These are phyloP conservation scores for Gossypium australe DNA, from an alignment of 345 rosid genomes.

Conservation along the genomic window DNA sequence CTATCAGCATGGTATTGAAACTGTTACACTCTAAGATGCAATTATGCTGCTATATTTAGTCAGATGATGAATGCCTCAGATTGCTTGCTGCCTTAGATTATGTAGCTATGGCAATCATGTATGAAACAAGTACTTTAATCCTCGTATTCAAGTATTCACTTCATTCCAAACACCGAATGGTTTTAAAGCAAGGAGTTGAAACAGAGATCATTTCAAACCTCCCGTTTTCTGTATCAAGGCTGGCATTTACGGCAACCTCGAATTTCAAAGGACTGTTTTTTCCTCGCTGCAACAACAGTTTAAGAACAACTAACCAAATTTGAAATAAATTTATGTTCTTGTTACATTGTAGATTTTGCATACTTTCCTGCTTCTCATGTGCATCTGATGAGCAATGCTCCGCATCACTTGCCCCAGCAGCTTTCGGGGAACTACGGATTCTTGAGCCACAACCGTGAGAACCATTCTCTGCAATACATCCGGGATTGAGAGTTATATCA, in stretches of 20 bases:
- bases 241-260: slow-evolving; percentile 29
- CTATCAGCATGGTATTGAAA: too few species aligned
- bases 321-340: slow-evolving; percentile 21
- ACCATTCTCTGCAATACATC: slow-evolving; percentile 9
- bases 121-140: slow-evolving; percentile 9
- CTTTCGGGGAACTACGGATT: neutral
- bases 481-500: slow-evolving; percentile 21
- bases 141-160: neutral
- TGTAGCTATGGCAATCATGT: neutral
- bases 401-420: neutral
- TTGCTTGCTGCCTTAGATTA: neutral
- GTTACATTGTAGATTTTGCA: slow-evolving; percentile 7
- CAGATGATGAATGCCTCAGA: neutral
- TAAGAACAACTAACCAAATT: slow-evolving; percentile 40
- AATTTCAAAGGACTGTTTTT: slow-evolving; percentile 44
- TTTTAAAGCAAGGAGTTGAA: neutral
- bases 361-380: neutral
- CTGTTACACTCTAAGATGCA: too few species aligned
- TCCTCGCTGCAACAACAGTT: slow-evolving; percentile 29
- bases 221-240: slow-evolving; percentile 5
- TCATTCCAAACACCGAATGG: neutral
- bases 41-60: neutral
- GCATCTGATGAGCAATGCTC: slow-evolving; percentile 10
- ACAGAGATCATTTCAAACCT: neutral
- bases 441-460: neutral